phyloP scores from a whole-genome alignment of 345 rosid genomes.

The Noccaea caerulescens region DNA sequence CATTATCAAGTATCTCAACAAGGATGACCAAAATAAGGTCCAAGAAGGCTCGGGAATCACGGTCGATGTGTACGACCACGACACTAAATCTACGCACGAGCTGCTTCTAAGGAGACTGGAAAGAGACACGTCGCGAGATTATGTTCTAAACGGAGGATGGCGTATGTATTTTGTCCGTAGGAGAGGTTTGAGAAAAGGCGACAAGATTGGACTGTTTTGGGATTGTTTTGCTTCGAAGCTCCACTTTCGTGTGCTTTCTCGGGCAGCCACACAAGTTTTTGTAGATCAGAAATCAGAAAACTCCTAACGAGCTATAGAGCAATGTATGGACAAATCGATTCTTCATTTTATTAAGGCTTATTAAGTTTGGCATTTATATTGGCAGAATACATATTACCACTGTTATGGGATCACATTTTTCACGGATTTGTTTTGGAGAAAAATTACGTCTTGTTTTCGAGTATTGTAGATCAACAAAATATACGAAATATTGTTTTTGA shows the following conservation, averaged over 20 bases:
- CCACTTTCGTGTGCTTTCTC: conserved; percentile 34
- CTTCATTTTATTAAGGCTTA: too few relatives aligned
- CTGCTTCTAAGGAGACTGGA: conserved; percentile 21
- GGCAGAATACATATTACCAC: too few relatives aligned
- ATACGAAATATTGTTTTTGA: too few relatives aligned
- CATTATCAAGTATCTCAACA: conserved; percentile 6
- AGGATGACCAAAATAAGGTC: not conserved
- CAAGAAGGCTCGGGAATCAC: not conserved
- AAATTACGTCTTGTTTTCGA: too few relatives aligned
- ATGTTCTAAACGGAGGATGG: conserved; percentile 30
- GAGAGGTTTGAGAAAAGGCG: conserved; percentile 24
- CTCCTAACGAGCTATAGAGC: too few relatives aligned
- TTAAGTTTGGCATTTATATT: too few relatives aligned
- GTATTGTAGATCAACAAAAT: too few relatives aligned
- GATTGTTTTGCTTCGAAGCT: conserved; percentile 21
- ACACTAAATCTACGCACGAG: conserved; percentile 9
- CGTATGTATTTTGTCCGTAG: conserved; percentile 8
- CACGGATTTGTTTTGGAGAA: too few relatives aligned
- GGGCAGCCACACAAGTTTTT: not conserved
- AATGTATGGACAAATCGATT: too few relatives aligned
- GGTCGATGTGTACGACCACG: conserved; percentile 32
- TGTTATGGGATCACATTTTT: too few relatives aligned
- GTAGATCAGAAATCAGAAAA: too few relatives aligned
- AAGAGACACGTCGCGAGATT: not conserved
- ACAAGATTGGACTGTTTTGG: conserved; percentile 34